These are phyloP conservation scores for Marasmius tenuissimus DNA, from an alignment of 1,284 basidiomycete genomes.

Conservation along the genomic window DNA sequence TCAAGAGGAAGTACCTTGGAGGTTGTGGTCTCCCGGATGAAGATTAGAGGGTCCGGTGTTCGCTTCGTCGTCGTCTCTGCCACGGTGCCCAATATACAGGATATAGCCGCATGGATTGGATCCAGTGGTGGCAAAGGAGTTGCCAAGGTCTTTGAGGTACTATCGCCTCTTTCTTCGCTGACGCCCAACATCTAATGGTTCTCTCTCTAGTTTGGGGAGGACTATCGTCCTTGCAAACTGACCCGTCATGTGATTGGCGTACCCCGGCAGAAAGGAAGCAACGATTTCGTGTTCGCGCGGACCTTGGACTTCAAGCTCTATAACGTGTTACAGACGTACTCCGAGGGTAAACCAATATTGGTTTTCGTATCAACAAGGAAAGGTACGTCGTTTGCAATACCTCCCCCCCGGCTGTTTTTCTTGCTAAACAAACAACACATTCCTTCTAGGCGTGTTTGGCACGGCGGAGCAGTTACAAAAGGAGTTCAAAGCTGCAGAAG, in stretches of 20 bases:
- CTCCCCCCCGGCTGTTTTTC: neutral
- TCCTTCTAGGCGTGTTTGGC: slow-evolving; percentile 52
- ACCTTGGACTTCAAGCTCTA: slow-evolving; percentile 79
- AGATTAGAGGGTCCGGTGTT: slow-evolving; percentile 63
- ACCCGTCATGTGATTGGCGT: slow-evolving; percentile 70
- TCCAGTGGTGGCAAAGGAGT: slow-evolving; percentile 34
- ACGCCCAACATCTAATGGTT: neutral
- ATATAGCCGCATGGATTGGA: slow-evolving; percentile 92
- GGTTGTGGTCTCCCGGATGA: slow-evolving; percentile 93
- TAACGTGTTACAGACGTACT: slow-evolving; percentile 65
- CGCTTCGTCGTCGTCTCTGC: slow-evolving; percentile 91
- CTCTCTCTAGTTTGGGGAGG: slow-evolving; percentile 79
- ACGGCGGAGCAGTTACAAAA: slow-evolving; percentile 78
- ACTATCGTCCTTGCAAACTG: slow-evolving; percentile 85
- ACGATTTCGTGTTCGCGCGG: slow-evolving; percentile 80
- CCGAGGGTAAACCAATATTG: slow-evolving; percentile 76
- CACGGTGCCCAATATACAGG: slow-evolving; percentile 90
- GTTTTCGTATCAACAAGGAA: slow-evolving; percentile 88
- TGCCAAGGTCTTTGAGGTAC: slow-evolving; percentile 75
- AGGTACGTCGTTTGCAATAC: slow-evolving; percentile 42
- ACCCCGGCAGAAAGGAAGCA: slow-evolving; percentile 56
- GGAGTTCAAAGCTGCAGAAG: slow-evolving; percentile 61
- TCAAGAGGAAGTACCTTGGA: slow-evolving; percentile 88
- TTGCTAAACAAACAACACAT: neutral
- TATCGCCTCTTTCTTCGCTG: slow-evolving; percentile 6